Evolutionary conservation across 1,284 basidiomycete species (phyloP), one percentile per base, ranked within the genome.

Genomic region (Heterobasidion occidentale): DNA sequence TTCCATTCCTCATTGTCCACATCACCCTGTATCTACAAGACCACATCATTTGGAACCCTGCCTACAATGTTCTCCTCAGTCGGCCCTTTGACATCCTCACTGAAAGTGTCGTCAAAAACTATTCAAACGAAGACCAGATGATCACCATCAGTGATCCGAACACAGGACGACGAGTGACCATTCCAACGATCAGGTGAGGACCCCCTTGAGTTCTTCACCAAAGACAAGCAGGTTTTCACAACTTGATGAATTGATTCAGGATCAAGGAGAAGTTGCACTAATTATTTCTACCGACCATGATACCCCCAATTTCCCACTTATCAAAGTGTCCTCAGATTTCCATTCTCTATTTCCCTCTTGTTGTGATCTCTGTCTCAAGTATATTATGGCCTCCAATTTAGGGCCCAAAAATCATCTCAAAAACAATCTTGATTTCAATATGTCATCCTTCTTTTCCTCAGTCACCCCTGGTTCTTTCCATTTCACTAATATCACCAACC

Each of bases 51-150:
- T 52, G 58, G 1, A 55, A 57, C 0, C 61, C 68, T 0, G 64
- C 72, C 0, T 73, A 74, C 58, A 60, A 65, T 19, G 62, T 72
- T 3, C 58, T 73, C 7, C 47, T 49, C 1, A 15, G 47, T 8
- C 6, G 3, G 6, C 47, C 47, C 2, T 49, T 49, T 3, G 47
- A 49, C 17, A 20, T 49, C 8, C 17, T 49, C 2, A 49, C 17
- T 1, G 1, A 5, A 34, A 49, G 47, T 33, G 15, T 49, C 15
- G 19, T 49, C 15, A 20, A 27, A 2, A 49, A 49, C 3, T 49
- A 17, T 27, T 15, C 15, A 6, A 49, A 49, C 17, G 19, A 49
- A 20, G 27, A 49, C 9, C 47, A 49, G 19, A 49, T 14, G 7
- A 49, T 20, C 47, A 49, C 12, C 11, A 20, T 49, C 9, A 15